Evolutionary conservation across 805 yeast genomes (phyloP), one percentile per base, ranked within the genome.

Genomic region (Candida sakaeoensis): DNA sequence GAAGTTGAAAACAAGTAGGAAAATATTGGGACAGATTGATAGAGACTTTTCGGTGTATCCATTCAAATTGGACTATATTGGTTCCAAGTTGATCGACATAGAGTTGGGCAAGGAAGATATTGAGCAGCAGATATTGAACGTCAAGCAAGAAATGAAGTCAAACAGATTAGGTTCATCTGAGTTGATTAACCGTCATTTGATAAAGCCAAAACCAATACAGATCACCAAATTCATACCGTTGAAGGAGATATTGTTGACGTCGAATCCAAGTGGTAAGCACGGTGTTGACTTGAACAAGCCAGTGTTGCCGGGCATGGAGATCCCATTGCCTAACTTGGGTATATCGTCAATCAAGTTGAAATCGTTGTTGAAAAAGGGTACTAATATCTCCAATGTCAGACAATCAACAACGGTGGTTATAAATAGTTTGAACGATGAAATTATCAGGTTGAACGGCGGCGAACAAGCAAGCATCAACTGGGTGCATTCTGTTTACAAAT

Each of bases 381-480:
- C 54, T 13, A 64, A 70, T 42, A 70, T 82, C 4, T 63, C 71
- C 8, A 54, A 72, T 14, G 61, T 82, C 18, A 80, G 96, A 58
- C 95, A 85, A 61, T 72, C 80, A 46, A 68, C 85, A 32, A 89
- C 98, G 4, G 77, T 93, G 36, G 53, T 67, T 3, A 61, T 66
- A 16, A 61, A 70, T 33, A 60, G 65, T 5, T 59, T 67, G 43
- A 53, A 59, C 29, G 67, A 67, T 36, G 93, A 85, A 59, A 66
- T 85, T 13, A 61, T 90, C 41, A 77, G 95, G 58, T 72, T 91
- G 47, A 78, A 91, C 19, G 97, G 97, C 34, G 95, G 95, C 35
- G 60, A 69, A 27, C 71, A 74, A 51, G 73, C 80, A 39, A 73
- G 75, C 44, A 90, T 96, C 51, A 78, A 87, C 50, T 93, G 95